Conservation (phyloP, 371 early-diverging fungal species). For the Rhizomucor miehei region DNA sequence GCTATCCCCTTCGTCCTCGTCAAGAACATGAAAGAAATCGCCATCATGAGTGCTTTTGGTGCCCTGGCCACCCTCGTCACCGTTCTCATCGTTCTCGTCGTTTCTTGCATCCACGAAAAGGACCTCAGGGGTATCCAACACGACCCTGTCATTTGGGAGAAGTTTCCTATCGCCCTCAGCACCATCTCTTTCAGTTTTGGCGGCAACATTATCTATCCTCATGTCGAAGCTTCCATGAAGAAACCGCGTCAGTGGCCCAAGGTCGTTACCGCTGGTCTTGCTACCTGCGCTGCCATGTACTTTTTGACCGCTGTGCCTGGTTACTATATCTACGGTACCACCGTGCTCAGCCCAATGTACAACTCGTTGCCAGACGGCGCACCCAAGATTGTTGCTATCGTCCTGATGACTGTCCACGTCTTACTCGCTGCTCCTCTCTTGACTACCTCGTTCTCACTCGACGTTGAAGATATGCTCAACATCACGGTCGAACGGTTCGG, state of each 20-base stretch:
- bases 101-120: constrained; percentile 33
- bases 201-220: constrained; percentile 82
- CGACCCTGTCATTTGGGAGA: constrained; percentile 45
- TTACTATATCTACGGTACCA: constrained; percentile 78
- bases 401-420: constrained; percentile 81
- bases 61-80: constrained; percentile 58
- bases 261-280: constrained; percentile 65
- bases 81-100: constrained; percentile 52
- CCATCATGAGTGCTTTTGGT: constrained; percentile 63
- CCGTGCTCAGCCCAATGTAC: constrained; percentile 70
- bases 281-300: constrained; percentile 74
- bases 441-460: constrained; percentile 75
- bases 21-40: constrained; percentile 61
- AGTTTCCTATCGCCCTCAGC: constrained; percentile 57
- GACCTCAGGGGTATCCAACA: constrained; percentile 23
- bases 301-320: constrained; percentile 73
- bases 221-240: constrained; percentile 83
- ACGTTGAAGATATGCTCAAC: constrained; percentile 62
- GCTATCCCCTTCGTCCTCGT: constrained; percentile 54
- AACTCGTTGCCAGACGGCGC: constrained; percentile 66
- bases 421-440: constrained; percentile 81
- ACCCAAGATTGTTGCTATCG: constrained; percentile 61
- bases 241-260: constrained; percentile 71
- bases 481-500: constrained; percentile 56
- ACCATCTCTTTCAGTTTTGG: constrained; percentile 80